Conservation (phyloP, 495 filamentous ascomycete species). For the Annulohypoxylon bovei region DNA sequence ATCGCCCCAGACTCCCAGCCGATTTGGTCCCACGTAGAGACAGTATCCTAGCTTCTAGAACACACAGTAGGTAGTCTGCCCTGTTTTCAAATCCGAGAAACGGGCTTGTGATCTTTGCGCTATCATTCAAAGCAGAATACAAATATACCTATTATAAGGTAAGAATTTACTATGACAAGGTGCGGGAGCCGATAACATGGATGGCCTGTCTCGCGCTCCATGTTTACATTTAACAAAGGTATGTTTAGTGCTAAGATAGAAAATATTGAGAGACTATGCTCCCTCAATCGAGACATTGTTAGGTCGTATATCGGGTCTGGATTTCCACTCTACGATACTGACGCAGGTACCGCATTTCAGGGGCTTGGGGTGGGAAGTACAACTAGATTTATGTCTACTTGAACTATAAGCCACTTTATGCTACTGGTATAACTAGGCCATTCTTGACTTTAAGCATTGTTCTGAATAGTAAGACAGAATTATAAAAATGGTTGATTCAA, state of each 20-base stretch:
- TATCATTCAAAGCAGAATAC: background rate
- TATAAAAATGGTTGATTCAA: background rate
- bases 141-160: background rate
- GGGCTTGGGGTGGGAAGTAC: background rate
- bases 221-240: background rate
- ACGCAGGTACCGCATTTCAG: background rate
- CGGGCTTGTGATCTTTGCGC: too few species aligned
- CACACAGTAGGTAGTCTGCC: slow-evolving; percentile 1
- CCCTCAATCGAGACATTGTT: background rate
- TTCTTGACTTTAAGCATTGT: too few species aligned
- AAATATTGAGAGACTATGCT: background rate
- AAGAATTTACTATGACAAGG: background rate
- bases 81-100: background rate
- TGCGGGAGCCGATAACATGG: background rate
- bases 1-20: background rate
- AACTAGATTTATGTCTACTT: background rate
- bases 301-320: background rate
- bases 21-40: background rate
- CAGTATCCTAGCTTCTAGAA: slow-evolving; percentile 12
- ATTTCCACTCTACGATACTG: background rate
- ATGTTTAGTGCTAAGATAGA: background rate
- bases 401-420: background rate
- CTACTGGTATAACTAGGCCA: background rate
- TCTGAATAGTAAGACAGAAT: background rate
- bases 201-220: background rate